These are phyloP conservation scores for Mucor sp. DNA, from an alignment of 371 early-diverging fungal species.

Conservation along the genomic window DNA sequence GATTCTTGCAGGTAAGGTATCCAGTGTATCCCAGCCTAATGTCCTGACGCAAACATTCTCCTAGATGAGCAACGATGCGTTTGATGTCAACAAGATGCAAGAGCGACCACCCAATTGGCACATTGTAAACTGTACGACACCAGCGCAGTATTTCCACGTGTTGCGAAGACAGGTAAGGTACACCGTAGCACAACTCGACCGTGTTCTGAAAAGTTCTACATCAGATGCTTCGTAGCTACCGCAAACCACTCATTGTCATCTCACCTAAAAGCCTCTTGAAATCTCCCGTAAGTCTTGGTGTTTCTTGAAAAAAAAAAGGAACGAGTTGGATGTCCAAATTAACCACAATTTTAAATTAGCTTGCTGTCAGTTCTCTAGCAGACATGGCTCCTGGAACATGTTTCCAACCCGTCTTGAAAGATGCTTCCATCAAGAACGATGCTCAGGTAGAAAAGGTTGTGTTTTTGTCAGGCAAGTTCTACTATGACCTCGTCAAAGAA, in stretches of 20 bases:
- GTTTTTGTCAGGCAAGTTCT: constrained; percentile 90
- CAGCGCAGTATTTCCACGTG: constrained; percentile 96
- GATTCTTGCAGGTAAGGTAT: constrained; percentile 85
- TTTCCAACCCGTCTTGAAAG: constrained; percentile 82
- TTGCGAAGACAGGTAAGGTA: constrained; percentile 82
- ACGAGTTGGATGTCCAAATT: not conserved
- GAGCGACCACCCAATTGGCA: constrained; percentile 87
- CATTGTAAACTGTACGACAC: constrained; percentile 91
- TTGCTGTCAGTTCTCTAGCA: constrained; percentile 70
- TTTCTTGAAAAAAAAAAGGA: not conserved
- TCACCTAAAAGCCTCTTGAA: constrained; percentile 86
- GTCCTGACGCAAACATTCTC: too few relatives aligned
- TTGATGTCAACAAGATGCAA: constrained; percentile 54
- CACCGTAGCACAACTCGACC: not conserved
- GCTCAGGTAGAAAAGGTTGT: constrained; percentile 70
- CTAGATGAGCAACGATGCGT: constrained; percentile 80
- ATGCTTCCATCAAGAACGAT: constrained; percentile 45
- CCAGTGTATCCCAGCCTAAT: too few relatives aligned
- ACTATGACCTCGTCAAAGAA: constrained; percentile 88
- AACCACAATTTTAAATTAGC: constrained; percentile 21
- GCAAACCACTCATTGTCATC: constrained; percentile 92
- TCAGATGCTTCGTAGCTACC: constrained; percentile 76
- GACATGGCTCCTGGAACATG: constrained; percentile 87
- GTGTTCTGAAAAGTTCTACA: not conserved
- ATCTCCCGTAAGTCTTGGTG: constrained; percentile 34